Base-by-base conservation (phyloP, 371 early-diverging fungal genomes). In the Actinomucor elegans region DNA sequence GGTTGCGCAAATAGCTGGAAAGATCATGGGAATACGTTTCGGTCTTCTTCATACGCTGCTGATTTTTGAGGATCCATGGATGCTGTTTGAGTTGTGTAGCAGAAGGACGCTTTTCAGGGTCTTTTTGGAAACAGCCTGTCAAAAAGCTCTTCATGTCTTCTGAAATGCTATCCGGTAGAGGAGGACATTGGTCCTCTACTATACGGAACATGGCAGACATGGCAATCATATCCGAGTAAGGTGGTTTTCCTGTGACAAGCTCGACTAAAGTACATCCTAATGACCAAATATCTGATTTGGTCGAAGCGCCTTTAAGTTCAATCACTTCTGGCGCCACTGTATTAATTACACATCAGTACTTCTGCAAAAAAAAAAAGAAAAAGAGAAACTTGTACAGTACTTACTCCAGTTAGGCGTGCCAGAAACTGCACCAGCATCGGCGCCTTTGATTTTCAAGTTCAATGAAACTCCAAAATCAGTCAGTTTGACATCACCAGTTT, bases 261-360 rank as follows among this genome's bases (percentile, higher is more conserved):
- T 94, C 95, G 29, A 94, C 80, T 23, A 94, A 72, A 3, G 93
- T 92, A 57, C 94, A 93, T n/a, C 90, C 95, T 9, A 94, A 67
- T 17, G 74, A 83, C 84, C 94, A 94, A 8, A 95, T 93, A 64
- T 95, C 96, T 0, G 93, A 90, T 20, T 87, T 84, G 8, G 87
- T 86, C 3, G 87, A 83, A 2, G 91, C 84, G 1, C 93, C 92
- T 42, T 88, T 84, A 11, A 93, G 65, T 57, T 90, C 83, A 60
- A 94, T 94, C 8, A 97, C 91, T 71, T 97, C 98, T 6, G 98
- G 98, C n/a, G 98, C 96, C 97, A 97, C 90, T 90, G 28, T 24
- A n/a, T n/a, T n/a, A n/a, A n/a, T n/a, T n/a, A n/a, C n/a, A n/a
- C n/a, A n/a, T n/a, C n/a, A n/a, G n/a, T n/a, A n/a, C n/a, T n/a